A percentile compares a stretch with the other conserved stretches of the same genome.
Conservation (phyloP, 257 asterid species). For the Ilex aquifolium region DNA sequence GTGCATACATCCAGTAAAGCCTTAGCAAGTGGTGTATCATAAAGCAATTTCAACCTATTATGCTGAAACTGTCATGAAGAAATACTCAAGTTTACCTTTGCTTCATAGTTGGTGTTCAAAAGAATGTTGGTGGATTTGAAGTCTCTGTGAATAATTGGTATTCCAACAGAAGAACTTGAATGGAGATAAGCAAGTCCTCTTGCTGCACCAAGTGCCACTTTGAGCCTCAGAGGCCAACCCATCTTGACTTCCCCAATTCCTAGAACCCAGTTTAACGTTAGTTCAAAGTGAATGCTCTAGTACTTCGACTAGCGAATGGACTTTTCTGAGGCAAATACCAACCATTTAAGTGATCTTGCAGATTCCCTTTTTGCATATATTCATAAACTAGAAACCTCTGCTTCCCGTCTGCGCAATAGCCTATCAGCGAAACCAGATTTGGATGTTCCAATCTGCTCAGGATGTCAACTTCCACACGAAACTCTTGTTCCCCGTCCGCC, state of each 20-base stretch:
- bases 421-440: conserved; percentile 73
- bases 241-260: conserved; percentile 71
- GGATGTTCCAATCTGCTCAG: conserved; percentile 95
- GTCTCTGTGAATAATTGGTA: conserved; percentile 90
- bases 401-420: conserved; percentile 96
- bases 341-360: conserved; percentile 90
- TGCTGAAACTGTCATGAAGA: background rate
- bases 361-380: conserved; percentile 76
- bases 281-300: background rate
- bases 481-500: conserved; percentile 92
- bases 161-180: conserved; percentile 81
- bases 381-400: conserved; percentile 92
- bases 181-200: conserved; percentile 94
- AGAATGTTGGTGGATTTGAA: conserved; percentile 95
- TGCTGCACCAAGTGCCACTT: conserved; percentile 87
- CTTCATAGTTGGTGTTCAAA: conserved; percentile 68
- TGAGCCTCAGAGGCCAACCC: conserved; percentile 88
- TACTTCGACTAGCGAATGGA: background rate
- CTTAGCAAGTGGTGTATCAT: background rate
- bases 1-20: conserved; percentile 12
- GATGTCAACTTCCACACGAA: conserved; percentile 94
- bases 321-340: conserved; percentile 16
- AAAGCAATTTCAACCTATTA: conserved; percentile 5
- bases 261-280: conserved; percentile 19
- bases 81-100: conserved; percentile 51